Conservation (phyloP, 192 early-diverging fungal genomes). For the Coemansia nantahalensis region DNA sequence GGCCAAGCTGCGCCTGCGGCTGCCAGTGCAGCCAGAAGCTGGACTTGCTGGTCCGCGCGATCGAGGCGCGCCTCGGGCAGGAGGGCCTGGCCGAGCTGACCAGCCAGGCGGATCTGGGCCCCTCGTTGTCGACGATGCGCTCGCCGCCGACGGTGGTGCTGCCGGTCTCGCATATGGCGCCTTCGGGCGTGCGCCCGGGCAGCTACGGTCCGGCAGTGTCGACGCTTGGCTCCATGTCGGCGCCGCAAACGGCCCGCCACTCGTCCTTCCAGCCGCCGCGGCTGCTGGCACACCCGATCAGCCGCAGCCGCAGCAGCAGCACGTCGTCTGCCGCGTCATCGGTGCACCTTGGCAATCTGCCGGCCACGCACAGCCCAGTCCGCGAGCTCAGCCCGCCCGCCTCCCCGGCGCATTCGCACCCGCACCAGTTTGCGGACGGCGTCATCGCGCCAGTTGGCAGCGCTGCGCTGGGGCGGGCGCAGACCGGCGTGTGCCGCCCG, state of each 20-base stretch:
- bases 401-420: too few species aligned
- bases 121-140: too few species aligned
- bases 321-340: not conserved
- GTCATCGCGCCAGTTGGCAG: conserved; percentile 7
- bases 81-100: conserved; percentile 1
- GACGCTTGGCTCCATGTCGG: not conserved
- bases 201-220: not conserved
- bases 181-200: not conserved
- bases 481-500: not conserved
- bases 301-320: conserved; percentile 10
- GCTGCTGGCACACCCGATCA: not conserved
- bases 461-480: too few species aligned
- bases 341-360: not conserved
- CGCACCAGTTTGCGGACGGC: conserved; percentile 8
- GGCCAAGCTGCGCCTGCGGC: conserved; percentile 44
- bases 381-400: not conserved
- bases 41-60: conserved; percentile 34
- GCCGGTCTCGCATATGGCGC: not conserved
- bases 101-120: too few species aligned
- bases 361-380: too few species aligned
- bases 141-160: conserved; percentile 18
- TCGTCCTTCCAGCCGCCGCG: not conserved
- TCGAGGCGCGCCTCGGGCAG: conserved; percentile 40
- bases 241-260: not conserved
- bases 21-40: conserved; percentile 46